phyloP scores from a whole-genome alignment of 2,329 filamentous ascomycete genomes.

The Elsinoe batatas region DNA sequence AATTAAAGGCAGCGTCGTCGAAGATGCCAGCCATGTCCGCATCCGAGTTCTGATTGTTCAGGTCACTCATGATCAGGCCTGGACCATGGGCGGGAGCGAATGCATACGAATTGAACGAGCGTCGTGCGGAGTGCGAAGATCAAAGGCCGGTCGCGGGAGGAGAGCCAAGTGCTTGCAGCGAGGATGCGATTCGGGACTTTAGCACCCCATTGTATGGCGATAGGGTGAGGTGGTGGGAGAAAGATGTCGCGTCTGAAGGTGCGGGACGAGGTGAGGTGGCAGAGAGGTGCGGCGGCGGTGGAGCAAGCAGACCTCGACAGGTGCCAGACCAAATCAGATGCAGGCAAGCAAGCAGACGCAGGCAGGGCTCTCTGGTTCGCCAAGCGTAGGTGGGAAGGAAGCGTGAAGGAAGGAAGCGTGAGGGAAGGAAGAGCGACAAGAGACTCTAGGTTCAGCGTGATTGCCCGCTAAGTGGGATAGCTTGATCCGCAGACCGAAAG shows the following conservation, averaged over 20 bases:
- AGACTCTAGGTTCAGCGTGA: conserved; percentile 7
- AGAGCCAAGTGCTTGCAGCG: not conserved
- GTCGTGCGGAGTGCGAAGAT: not conserved
- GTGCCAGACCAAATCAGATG: no score
- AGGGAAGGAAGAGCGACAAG: not conserved
- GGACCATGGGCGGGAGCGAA: not conserved
- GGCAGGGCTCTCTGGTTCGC: not conserved
- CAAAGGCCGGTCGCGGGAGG: conserved; percentile 2
- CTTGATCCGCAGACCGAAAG: not conserved
- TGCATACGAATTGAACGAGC: conserved; percentile 12
- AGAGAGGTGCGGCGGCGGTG: conserved; percentile 2
- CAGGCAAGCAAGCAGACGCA: no score
- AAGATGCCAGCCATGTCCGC: conserved; percentile 21
- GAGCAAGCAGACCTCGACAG: not conserved
- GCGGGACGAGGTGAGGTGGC: not conserved
- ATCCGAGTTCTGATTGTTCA: conserved; percentile 11
- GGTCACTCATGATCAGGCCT: conserved; percentile 10
- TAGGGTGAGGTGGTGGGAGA: not conserved
- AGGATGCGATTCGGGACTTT: not conserved
- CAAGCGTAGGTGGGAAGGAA: conserved; percentile 8
- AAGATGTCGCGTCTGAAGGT: not conserved
- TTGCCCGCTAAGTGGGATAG: conserved; percentile 3
- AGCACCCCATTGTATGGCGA: not conserved
- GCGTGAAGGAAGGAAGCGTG: not conserved
- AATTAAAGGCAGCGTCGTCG: conserved; percentile 22